A percentile compares a stretch with the other conserved stretches of the same genome.
Evolutionary conservation across 768 basidiomycete genomes (phyloP).

Genomic region (Nevesoporus exiguus): DNA sequence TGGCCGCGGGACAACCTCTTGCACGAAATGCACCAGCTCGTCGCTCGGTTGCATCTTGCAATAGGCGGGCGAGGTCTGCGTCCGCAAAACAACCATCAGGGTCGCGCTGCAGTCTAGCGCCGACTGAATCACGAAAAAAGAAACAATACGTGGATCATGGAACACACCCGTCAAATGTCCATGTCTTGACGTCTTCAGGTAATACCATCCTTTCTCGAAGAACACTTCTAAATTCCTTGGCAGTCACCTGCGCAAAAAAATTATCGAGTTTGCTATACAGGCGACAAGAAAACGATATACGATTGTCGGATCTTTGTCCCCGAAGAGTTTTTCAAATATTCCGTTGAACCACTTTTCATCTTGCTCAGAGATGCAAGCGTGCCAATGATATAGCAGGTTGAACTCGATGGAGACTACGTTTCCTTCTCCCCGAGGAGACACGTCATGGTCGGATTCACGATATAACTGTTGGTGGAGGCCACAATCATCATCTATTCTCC

Average conservation of each 20-base stretch:
- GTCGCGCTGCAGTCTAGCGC: constrained; percentile 47
- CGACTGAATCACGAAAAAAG: neutral
- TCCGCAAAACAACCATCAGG: constrained; percentile 58
- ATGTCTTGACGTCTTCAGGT: constrained; percentile 34
- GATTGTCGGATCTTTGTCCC: constrained; percentile 36
- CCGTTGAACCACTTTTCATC: constrained; percentile 56
- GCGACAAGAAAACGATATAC: constrained; percentile 27
- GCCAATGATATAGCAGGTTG: constrained; percentile 61
- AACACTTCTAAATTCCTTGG: constrained; percentile 17
- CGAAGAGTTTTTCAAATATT: constrained; percentile 44
- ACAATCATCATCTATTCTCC: neutral
- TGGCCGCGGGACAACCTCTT: constrained; percentile 60
- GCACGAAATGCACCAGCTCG: constrained; percentile 65
- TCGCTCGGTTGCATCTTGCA: constrained; percentile 58
- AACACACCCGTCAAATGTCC: constrained; percentile 53
- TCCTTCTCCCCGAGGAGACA: constrained; percentile 65
- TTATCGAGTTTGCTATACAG: neutral
- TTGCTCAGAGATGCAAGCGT: constrained; percentile 52
- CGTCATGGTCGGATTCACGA: constrained; percentile 47
- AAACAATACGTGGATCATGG: neutral
- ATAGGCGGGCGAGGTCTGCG: constrained; percentile 55
- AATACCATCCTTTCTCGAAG: constrained; percentile 13
- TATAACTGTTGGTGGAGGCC: constrained; percentile 36
- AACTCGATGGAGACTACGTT: constrained; percentile 79
- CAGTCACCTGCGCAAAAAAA: constrained; percentile 14